phyloP scores from a whole-genome alignment of 2,329 filamentous ascomycete species.

The Nemania diffusa region DNA sequence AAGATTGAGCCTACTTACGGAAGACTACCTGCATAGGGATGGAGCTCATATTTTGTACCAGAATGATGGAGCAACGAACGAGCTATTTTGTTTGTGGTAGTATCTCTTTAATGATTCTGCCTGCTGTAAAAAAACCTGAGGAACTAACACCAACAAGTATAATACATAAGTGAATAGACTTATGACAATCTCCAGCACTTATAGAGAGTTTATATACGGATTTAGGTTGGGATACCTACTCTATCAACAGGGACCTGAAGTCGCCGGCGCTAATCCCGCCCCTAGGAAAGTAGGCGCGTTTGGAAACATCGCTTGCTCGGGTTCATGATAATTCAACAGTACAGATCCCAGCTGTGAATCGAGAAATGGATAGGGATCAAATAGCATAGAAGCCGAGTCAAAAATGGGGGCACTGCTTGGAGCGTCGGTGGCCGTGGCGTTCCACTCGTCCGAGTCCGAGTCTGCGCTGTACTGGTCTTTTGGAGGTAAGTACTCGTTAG shows the following conservation, averaged over 20 bases:
- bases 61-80: background rate
- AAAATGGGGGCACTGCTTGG: slow-evolving; percentile 22
- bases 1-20: too few species aligned
- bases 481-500: slow-evolving; percentile 42
- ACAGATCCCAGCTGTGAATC: slow-evolving; percentile 16
- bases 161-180: background rate
- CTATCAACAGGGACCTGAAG: slow-evolving; percentile 8
- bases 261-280: background rate
- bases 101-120: slow-evolving; percentile 5
- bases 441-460: slow-evolving; percentile 11
- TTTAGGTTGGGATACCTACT: background rate
- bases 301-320: background rate
- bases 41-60: background rate
- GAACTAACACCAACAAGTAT: background rate
- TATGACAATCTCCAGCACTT: background rate
- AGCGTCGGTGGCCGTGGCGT: slow-evolving; percentile 1
- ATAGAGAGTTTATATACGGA: background rate
- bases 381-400: slow-evolving; percentile 7
- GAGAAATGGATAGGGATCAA: slow-evolving; percentile 15
- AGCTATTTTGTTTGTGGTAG: background rate
- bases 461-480: background rate
- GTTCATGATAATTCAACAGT: slow-evolving; percentile 3
- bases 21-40: background rate
- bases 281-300: background rate
- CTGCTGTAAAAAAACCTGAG: background rate